phyloP scores from a whole-genome alignment of 106 monocot genomes.

The Allium fistulosum region DNA sequence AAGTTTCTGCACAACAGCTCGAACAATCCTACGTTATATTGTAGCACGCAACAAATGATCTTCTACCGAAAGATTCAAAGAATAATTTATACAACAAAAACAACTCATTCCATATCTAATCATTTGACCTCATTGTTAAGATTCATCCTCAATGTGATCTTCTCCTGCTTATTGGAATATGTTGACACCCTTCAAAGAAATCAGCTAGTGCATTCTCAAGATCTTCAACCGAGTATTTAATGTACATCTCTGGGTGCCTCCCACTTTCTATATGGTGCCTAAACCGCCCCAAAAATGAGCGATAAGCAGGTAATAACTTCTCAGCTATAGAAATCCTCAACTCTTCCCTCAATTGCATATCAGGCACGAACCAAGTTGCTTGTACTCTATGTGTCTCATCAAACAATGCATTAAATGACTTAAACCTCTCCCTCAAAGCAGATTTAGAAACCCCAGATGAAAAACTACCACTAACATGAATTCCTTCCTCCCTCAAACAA shows the following conservation, averaged over 20 bases:
- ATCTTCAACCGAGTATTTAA: slow-evolving; percentile 92
- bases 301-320: slow-evolving; percentile 77
- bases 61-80: slow-evolving; percentile 41
- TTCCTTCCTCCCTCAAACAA: slow-evolving; percentile 82
- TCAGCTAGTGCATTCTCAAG: slow-evolving; percentile 67
- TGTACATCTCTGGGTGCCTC: slow-evolving; percentile 82
- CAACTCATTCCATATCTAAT: neutral
- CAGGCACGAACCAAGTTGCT: slow-evolving; percentile 73
- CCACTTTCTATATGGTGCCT: slow-evolving; percentile 77
- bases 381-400: slow-evolving; percentile 73
- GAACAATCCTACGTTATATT: neutral
- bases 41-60: neutral
- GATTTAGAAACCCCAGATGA: slow-evolving; percentile 57
- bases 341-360: slow-evolving; percentile 79
- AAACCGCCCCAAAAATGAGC: slow-evolving; percentile 82
- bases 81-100: slow-evolving; percentile 27
- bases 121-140: neutral
- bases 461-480: slow-evolving; percentile 79
- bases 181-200: slow-evolving; percentile 72
- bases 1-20: slow-evolving; percentile 7
- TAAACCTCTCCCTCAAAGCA: slow-evolving; percentile 74
- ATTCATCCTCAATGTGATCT: slow-evolving; percentile 33
- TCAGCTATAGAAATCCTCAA: slow-evolving; percentile 80
- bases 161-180: slow-evolving; percentile 42
- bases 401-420: slow-evolving; percentile 81